Evolutionary conservation across 1,284 basidiomycete genomes (phyloP), one percentile per base, ranked within the genome.

Genomic region (Coniophora puteana): DNA sequence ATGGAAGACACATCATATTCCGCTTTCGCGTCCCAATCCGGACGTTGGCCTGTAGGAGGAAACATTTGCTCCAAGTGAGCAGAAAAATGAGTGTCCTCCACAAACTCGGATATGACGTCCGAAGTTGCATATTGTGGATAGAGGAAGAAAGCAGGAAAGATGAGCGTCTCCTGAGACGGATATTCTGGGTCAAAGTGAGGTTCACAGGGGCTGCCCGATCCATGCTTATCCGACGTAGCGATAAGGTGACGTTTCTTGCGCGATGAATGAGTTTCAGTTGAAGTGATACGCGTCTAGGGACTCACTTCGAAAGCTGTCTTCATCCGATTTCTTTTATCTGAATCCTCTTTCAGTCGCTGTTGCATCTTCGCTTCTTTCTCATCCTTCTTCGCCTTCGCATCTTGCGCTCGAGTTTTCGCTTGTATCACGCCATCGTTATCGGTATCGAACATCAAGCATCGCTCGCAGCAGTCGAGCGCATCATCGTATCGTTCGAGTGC

Each of bases 101-200:
- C 76, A 66, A 93, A 97, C 42, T 85, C 74, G 11, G 86, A 74
- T 51, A 97, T 89, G 44, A 94, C 74, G 65, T 99, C 94, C 36
- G 91, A 89, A 18, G 82, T 90, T 22, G 83, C 78, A 54, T 94
- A 73, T 62, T 92, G 84, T 2, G 96, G 96, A 62, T 98, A 97
- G 46, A 97, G 74, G 62, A 98, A 84, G 67, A 96, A 89, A 16
- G 89, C 83, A 4, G 95, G 93, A 57, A 96, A 69, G 45, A 95
- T 68, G 38, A 98, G 66, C 0, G 87, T 76, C 31, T 59, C 61
- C 36, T 64, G 58, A 14, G 69, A 72, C 23, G 80, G 57, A 66
- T 86, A 69, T 53, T 79, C 67, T 36, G 75, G 54, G 57, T 79
- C 85, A 63, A 91, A 76, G 46, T 76, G 68, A 26, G 83, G 79